Evolutionary conservation across 768 basidiomycete species (phyloP).

Genomic region (Mycena rebaudengoi): DNA sequence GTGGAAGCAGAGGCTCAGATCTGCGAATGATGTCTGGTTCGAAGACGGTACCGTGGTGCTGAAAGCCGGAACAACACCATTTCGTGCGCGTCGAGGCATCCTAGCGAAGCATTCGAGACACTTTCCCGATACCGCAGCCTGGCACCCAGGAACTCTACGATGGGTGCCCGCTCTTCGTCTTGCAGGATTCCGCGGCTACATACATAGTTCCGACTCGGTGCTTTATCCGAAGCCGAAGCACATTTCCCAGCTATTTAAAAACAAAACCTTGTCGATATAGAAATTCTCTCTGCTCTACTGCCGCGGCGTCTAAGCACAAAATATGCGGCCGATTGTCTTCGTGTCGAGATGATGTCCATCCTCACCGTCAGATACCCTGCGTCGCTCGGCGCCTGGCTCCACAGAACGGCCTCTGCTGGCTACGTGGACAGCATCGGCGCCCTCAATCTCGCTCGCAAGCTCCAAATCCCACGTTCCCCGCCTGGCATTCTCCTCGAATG

Average conservation of each 20-base stretch:
- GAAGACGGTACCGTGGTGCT: slow-evolving; percentile 7
- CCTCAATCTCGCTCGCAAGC: neutral
- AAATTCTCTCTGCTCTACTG: too few relatives aligned
- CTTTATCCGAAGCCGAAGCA: neutral
- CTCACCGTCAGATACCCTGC: neutral
- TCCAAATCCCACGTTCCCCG: neutral
- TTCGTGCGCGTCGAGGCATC: slow-evolving; percentile 9
- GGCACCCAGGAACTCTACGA: neutral
- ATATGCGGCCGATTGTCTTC: slow-evolving; percentile 4
- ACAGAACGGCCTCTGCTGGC: neutral
- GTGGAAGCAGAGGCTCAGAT: too few relatives aligned
- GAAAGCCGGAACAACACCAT: neutral
- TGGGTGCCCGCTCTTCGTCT: neutral
- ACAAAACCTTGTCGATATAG: too few relatives aligned
- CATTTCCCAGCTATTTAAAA: neutral
- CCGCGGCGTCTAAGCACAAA: neutral
- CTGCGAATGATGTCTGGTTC: slow-evolving; percentile 13
- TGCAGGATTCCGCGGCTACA: neutral
- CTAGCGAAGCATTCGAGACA: slow-evolving; percentile 3
- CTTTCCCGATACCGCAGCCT: slow-evolving; percentile 7
- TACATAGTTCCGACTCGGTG: neutral
- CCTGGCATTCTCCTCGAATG: slow-evolving; percentile 10
- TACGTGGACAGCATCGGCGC: neutral
- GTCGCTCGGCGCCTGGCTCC: neutral
- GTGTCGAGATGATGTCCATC: neutral